Conservation (phyloP, 768 basidiomycete genomes). For the Hygrophorus pudorinus region DNA sequence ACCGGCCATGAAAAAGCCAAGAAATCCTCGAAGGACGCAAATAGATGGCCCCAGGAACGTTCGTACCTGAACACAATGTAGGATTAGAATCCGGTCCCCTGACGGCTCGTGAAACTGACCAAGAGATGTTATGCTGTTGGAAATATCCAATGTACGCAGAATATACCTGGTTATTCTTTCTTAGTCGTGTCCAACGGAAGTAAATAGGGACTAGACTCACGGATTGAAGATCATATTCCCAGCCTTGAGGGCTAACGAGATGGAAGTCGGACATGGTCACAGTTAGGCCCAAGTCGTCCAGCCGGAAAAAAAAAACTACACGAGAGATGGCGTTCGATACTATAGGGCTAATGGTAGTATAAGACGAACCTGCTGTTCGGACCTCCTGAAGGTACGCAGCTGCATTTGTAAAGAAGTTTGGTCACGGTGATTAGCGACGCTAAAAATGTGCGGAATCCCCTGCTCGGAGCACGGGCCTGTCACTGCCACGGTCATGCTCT, state of each 20-base stretch:
- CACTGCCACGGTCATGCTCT: no score
- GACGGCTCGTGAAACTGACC: constrained; percentile 28
- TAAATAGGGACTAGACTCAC: constrained; percentile 30
- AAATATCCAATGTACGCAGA: constrained; percentile 76
- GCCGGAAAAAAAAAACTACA: neutral
- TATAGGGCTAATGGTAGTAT: neutral
- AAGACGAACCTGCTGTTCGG: no score
- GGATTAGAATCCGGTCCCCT: neutral
- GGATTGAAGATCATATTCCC: constrained; percentile 75
- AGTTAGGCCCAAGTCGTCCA: neutral
- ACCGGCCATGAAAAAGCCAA: constrained; percentile 78
- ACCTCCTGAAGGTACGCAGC: no score
- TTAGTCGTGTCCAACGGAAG: neutral
- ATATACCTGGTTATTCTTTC: constrained; percentile 33
- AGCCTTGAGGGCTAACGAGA: constrained; percentile 64
- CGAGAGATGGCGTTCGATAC: neutral
- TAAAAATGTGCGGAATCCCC: no score
- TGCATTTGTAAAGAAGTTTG: no score
- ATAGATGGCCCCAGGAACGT: constrained; percentile 69
- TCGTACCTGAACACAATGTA: constrained; percentile 48
- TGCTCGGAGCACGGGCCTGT: no score
- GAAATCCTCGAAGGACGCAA: constrained; percentile 72
- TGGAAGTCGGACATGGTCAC: constrained; percentile 54
- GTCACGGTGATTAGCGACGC: no score
- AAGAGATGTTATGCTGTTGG: constrained; percentile 57